phyloP scores from a whole-genome alignment of 495 filamentous ascomycete species.

The Neurospora sp. region DNA sequence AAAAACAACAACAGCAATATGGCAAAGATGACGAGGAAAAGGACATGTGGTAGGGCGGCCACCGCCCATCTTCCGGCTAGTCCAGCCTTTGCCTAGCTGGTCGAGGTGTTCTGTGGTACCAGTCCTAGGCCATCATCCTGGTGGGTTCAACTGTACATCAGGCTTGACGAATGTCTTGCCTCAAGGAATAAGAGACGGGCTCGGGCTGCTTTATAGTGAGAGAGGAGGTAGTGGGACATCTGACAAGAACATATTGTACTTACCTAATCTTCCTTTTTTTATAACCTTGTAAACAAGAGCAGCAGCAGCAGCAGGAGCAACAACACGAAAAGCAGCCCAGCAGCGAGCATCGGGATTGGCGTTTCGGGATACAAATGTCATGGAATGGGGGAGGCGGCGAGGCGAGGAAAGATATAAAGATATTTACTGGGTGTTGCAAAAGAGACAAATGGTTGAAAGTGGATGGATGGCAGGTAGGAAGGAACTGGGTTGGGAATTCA shows the following conservation, averaged over 20 bases:
- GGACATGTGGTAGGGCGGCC: slow-evolving; percentile 24
- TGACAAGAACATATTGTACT: neutral
- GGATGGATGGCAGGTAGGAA: neutral
- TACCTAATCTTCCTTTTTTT: neutral
- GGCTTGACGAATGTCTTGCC: neutral
- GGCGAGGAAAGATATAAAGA: neutral
- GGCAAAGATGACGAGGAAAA: slow-evolving; percentile 10
- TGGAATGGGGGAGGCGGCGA: neutral
- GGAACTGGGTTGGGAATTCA: neutral
- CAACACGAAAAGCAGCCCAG: neutral
- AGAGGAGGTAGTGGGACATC: neutral
- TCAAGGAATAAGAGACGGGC: neutral
- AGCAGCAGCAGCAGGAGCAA: neutral
- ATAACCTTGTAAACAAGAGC: neutral
- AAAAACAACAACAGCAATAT: slow-evolving; percentile 7
- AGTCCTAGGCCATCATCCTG: neutral
- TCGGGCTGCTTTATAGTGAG: neutral
- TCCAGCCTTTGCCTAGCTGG: neutral
- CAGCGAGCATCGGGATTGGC: neutral
- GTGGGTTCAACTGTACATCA: neutral
- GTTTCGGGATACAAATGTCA: neutral
- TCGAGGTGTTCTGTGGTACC: neutral
- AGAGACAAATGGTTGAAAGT: neutral
- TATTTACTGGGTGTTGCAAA: neutral
- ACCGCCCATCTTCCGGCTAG: neutral